These are phyloP conservation scores for Diplodia scrobiculata DNA, from an alignment of 2,329 filamentous ascomycete species.

Conservation along the genomic window DNA sequence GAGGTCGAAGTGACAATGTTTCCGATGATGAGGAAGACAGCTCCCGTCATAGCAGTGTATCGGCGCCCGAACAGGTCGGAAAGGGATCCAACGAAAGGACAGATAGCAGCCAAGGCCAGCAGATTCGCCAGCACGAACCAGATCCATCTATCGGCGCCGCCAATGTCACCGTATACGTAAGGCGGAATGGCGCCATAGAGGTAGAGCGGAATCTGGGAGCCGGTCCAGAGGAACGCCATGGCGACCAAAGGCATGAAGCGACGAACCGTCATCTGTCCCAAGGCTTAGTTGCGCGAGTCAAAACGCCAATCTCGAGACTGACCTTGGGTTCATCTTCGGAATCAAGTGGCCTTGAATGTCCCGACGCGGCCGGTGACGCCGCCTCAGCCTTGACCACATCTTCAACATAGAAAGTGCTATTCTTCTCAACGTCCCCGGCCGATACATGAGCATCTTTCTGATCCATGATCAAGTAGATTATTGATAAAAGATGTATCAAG, in stretches of 20 bases:
- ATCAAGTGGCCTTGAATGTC: not conserved
- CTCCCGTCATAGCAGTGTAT: conserved; percentile 42
- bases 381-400: not conserved
- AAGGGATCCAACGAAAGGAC: conserved; percentile 43
- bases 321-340: conserved; percentile 11
- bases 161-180: conserved; percentile 60
- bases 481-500: not conserved
- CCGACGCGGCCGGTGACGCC: not conserved
- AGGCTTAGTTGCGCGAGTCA: not conserved
- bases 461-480: not conserved
- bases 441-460: not conserved
- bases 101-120: conserved; percentile 45
- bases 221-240: conserved; percentile 61
- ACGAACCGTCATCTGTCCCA: conserved; percentile 17
- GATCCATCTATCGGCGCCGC: conserved; percentile 57
- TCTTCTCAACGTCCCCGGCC: conserved; percentile 4
- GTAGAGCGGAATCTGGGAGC: conserved; percentile 58
- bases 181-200: conserved; percentile 41
- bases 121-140: conserved; percentile 54
- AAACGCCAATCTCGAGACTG: not conserved
- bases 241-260: conserved; percentile 54
- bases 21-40: conserved; percentile 33
- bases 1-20: conserved; percentile 33
- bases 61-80: conserved; percentile 43
- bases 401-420: not conserved